A percentile compares a stretch with the other conserved stretches of the same genome.
These are phyloP conservation scores for Capsicum baccatum DNA, from an alignment of 257 asterid species.

Conservation along the genomic window DNA sequence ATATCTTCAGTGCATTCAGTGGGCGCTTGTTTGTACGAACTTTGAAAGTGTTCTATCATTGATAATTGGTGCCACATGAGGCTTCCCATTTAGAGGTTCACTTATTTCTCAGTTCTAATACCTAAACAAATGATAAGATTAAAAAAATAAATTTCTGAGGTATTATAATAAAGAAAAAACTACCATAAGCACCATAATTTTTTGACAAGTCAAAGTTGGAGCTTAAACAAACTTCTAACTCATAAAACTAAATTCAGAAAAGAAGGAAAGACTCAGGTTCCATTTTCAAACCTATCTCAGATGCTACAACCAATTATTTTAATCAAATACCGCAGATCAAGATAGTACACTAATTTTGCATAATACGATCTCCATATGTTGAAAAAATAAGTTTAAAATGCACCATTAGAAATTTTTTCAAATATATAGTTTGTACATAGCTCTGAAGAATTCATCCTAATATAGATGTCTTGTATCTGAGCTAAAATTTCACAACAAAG, in stretches of 20 bases:
- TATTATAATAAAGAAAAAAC: not conserved
- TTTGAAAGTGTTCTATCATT: constrained; percentile 62
- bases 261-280: not conserved
- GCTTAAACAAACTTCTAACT: not conserved
- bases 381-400: no score
- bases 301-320: no score
- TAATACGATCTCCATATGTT: no score
- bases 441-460: no score
- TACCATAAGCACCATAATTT: not conserved
- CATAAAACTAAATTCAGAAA: not conserved
- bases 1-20: constrained; percentile 65
- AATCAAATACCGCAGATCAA: no score
- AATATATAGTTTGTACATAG: no score
- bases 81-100: constrained; percentile 74
- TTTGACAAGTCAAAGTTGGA: not conserved
- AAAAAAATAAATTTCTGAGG: not conserved
- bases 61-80: constrained; percentile 63
- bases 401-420: no score
- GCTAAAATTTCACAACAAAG: no score
- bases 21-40: constrained; percentile 65
- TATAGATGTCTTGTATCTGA: no score
- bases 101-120: constrained; percentile 67
- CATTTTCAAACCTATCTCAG: not conserved
- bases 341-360: no score
- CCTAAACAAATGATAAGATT: constrained; percentile 24